A percentile compares a stretch with the other conserved stretches of the same genome.
Evolutionary conservation across 2,329 filamentous ascomycete genomes (phyloP).

Genomic region (Colletotrichum sp.): DNA sequence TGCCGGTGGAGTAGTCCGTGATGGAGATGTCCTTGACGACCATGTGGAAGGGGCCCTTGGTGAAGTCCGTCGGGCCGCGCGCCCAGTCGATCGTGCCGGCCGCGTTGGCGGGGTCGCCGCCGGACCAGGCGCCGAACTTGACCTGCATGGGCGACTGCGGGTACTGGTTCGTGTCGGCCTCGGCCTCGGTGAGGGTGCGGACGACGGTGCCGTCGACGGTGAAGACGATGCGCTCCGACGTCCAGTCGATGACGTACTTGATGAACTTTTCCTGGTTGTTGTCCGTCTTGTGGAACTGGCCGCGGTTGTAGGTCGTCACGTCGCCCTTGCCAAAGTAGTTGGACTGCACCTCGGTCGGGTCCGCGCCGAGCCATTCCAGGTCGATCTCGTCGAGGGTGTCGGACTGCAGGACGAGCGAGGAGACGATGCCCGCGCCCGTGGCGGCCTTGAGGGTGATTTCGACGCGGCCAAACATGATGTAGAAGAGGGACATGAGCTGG

Average conservation of each 20-base stretch:
- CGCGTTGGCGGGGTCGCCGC: constrained; percentile 81
- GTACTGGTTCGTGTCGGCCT: constrained; percentile 77
- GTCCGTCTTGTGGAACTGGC: constrained; percentile 73
- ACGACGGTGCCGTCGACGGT: constrained; percentile 79
- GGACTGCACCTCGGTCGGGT: constrained; percentile 80
- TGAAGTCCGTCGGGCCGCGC: constrained; percentile 83
- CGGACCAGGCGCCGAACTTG: constrained; percentile 91
- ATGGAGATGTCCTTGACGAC: constrained; percentile 75
- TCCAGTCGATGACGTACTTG: constrained; percentile 94
- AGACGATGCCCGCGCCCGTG: constrained; percentile 89
- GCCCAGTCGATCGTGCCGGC: constrained; percentile 90
- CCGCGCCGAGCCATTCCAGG: constrained; percentile 90
- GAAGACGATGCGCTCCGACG: constrained; percentile 83
- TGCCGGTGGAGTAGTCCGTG: constrained; percentile 92
- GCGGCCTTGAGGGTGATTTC: constrained; percentile 86
- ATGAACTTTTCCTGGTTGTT: constrained; percentile 78
- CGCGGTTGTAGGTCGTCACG: constrained; percentile 84
- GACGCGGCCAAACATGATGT: constrained; percentile 98
- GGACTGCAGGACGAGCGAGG: constrained; percentile 87
- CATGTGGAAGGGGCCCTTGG: constrained; percentile 85
- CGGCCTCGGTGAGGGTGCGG: constrained; percentile 72
- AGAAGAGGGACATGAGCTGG: constrained; percentile 87
- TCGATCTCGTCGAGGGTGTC: constrained; percentile 96
- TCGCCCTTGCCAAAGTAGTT: constrained; percentile 98
- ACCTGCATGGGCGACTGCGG: constrained; percentile 96